Evolutionary conservation across 139 green algal species (phyloP).

Genomic region (Mychonastes homosphaera): DNA sequence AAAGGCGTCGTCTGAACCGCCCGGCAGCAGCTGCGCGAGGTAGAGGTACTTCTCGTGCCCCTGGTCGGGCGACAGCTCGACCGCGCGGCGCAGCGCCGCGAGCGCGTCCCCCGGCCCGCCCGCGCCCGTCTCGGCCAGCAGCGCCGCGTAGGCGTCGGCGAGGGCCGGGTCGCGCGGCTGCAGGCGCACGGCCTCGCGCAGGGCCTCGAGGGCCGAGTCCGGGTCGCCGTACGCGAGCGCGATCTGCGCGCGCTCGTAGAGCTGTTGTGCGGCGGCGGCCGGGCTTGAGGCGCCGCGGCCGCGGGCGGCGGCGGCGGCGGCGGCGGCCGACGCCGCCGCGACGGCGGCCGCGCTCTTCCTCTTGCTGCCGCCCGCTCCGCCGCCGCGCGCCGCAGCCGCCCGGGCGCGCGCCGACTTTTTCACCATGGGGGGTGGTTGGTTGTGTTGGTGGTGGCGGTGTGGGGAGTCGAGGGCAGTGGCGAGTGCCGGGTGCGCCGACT

Average conservation of each 20-base stretch:
- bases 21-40: slow-evolving; percentile 55
- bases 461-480: too few species aligned
- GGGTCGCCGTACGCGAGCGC: slow-evolving; percentile 36
- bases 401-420: too few species aligned
- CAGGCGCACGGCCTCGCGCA: slow-evolving; percentile 20
- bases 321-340: too few species aligned
- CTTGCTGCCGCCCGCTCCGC: too few species aligned
- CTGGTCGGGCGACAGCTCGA: slow-evolving; percentile 40
- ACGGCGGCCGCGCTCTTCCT: too few species aligned
- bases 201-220: slow-evolving; percentile 26
- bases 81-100: slow-evolving; percentile 40
- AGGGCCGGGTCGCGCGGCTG: slow-evolving; percentile 48
- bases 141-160: slow-evolving; percentile 45
- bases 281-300: not conserved
- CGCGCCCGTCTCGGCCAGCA: slow-evolving; percentile 52
- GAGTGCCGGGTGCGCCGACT: too few species aligned
- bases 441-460: too few species aligned
- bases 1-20: slow-evolving; percentile 18
- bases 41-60: slow-evolving; percentile 86
- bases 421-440: too few species aligned
- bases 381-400: too few species aligned
- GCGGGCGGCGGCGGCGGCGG: too few species aligned
- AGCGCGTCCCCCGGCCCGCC: not conserved
- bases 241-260: slow-evolving; percentile 32
- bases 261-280: slow-evolving; percentile 16